Conservation (phyloP, 768 basidiomycete species). For the Cyclocybe cylindracea region DNA sequence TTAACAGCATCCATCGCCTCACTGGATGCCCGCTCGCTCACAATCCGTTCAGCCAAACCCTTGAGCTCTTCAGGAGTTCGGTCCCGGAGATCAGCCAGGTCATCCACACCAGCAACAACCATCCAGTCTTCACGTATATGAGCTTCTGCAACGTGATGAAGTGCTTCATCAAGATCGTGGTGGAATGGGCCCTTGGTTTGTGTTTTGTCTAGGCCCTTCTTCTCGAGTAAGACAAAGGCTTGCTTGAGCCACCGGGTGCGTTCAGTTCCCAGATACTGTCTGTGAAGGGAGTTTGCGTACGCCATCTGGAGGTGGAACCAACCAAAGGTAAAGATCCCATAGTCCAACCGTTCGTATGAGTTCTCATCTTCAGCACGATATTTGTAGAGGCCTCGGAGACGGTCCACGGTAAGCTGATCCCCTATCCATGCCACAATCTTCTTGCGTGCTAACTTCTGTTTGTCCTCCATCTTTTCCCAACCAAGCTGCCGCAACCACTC, state of each 20-base stretch:
- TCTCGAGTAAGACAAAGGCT: slow-evolving; percentile 28
- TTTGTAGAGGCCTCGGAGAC: slow-evolving; percentile 35
- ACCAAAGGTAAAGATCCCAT: slow-evolving; percentile 29
- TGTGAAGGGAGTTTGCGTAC: slow-evolving; percentile 38
- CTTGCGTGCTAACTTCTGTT: slow-evolving; percentile 19
- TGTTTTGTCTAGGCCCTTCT: slow-evolving; percentile 26
- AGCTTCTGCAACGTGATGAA: slow-evolving; percentile 36
- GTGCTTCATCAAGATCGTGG: slow-evolving; percentile 34
- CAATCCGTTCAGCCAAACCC: slow-evolving; percentile 29
- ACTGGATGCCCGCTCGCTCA: slow-evolving; percentile 28
- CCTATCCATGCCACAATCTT: slow-evolving; percentile 33
- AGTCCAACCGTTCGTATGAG: slow-evolving; percentile 38
- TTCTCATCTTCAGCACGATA: slow-evolving; percentile 38
- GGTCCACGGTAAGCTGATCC: slow-evolving; percentile 37
- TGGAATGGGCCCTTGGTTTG: slow-evolving; percentile 32
- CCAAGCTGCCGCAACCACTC: slow-evolving; percentile 25
- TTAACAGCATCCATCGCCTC: slow-evolving; percentile 22
- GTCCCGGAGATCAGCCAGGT: slow-evolving; percentile 24
- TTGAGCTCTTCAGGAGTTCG: slow-evolving; percentile 28
- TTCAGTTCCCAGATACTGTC: slow-evolving; percentile 38
- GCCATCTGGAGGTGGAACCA: slow-evolving; percentile 46
- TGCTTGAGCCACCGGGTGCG: slow-evolving; percentile 26
- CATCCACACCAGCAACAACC: slow-evolving; percentile 19
- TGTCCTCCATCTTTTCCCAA: too few relatives aligned
- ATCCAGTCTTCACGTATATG: slow-evolving; percentile 36